Conservation (phyloP, 257 asterid species). For the Thymus quinquecostatus region DNA sequence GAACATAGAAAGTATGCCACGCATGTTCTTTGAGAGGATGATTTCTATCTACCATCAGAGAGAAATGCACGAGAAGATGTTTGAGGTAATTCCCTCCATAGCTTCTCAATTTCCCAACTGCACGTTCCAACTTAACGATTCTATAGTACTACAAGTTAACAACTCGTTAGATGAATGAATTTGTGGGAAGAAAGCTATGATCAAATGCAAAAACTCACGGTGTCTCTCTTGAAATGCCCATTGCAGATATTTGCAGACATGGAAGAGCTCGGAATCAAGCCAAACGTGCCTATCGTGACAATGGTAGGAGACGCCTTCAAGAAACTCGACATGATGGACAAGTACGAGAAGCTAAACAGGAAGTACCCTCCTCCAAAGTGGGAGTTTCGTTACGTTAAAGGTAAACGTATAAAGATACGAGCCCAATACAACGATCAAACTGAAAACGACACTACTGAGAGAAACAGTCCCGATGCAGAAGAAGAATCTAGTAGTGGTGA, state of each 20-base stretch:
- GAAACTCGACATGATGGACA: conserved; percentile 80
- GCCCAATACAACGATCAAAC: conserved; percentile 37
- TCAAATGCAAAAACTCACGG: too few species aligned
- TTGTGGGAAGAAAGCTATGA: background rate
- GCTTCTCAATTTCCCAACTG: conserved; percentile 5
- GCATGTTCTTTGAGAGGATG: conserved; percentile 84
- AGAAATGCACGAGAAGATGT: conserved; percentile 85
- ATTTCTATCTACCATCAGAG: conserved; percentile 64
- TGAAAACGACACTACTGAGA: conserved; percentile 6
- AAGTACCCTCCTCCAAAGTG: conserved; percentile 87
- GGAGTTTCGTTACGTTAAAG: conserved; percentile 77
- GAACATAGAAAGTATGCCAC: conserved; percentile 89
- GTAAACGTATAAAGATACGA: conserved; percentile 76
- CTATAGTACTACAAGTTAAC: too few species aligned
- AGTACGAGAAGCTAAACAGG: conserved; percentile 60
- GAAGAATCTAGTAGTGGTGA: conserved; percentile 35
- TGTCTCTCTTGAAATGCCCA: background rate
- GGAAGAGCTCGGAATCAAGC: conserved; percentile 91
- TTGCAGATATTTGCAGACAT: conserved; percentile 87
- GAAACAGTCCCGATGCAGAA: conserved; percentile 32
- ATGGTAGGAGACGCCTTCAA: conserved; percentile 80
- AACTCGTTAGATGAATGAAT: background rate
- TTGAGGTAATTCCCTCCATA: conserved; percentile 64
- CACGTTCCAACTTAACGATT: too few species aligned
- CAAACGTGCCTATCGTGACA: conserved; percentile 57